Evolutionary conservation across 352 stramenopile species (phyloP).

Genomic region (Phytophthora hibernalis): DNA sequence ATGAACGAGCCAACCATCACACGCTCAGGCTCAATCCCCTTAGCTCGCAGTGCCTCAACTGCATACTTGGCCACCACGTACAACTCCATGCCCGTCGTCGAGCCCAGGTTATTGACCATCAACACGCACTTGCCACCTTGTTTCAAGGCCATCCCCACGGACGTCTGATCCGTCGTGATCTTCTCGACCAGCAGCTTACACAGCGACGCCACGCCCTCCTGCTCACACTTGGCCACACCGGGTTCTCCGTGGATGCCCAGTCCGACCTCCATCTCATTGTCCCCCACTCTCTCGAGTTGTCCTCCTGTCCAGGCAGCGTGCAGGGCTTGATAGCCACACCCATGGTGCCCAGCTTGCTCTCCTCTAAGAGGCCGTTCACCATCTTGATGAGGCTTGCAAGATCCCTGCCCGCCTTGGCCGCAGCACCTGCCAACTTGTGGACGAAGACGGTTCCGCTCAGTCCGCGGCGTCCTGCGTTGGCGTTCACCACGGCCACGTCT

Average conservation of each 20-base stretch:
- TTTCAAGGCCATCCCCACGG: constrained; percentile 48
- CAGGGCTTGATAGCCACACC: constrained; percentile 96
- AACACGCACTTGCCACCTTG: constrained; percentile 65
- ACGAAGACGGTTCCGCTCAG: constrained; percentile 97
- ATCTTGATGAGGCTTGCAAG: constrained; percentile 80
- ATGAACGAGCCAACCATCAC: constrained; percentile 96
- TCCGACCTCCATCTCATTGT: constrained; percentile 93
- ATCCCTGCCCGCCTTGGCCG: constrained; percentile 75
- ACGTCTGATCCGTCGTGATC: constrained; percentile 49
- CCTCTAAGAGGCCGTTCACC: constrained; percentile 63
- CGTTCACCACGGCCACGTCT: constrained; percentile 92
- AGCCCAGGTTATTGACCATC: constrained; percentile 97
- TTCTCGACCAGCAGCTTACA: constrained; percentile 63
- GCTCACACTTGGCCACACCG: constrained; percentile 67
- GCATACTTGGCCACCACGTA: constrained; percentile 91
- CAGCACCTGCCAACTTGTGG: constrained; percentile 96
- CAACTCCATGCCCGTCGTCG: constrained; percentile 96
- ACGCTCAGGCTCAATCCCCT: constrained; percentile 81
- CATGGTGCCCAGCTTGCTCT: constrained; percentile 91
- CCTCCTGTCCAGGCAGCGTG: constrained; percentile 91
- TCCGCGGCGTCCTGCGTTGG: constrained; percentile 96
- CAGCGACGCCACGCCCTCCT: constrained; percentile 57
- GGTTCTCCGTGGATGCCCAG: constrained; percentile 97
- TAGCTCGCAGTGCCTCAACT: constrained; percentile 61
- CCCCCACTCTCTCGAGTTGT: constrained; percentile 63